Conservation (phyloP, 257 asterid genomes). For the Scutellaria baicalensis region DNA sequence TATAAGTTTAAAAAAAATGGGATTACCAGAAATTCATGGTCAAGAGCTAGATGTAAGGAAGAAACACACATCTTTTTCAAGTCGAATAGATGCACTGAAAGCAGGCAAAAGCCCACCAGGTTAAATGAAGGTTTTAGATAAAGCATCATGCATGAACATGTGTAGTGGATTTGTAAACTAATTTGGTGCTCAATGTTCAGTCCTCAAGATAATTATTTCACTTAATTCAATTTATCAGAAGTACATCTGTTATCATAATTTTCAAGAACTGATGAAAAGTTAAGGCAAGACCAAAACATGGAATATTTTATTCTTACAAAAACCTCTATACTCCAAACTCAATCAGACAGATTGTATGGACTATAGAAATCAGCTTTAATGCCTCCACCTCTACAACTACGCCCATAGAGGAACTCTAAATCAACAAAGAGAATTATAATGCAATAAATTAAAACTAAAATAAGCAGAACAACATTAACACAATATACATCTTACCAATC, state of each 20-base stretch:
- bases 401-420: background rate
- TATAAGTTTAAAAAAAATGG: background rate
- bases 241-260: background rate
- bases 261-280: background rate
- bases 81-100: background rate
- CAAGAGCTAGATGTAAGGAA: background rate
- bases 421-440: background rate
- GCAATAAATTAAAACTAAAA: background rate
- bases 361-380: background rate
- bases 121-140: background rate
- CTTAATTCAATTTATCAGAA: background rate
- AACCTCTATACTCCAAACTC: background rate
- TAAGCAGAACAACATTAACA: background rate
- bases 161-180: background rate
- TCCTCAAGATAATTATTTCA: constrained; percentile 6
- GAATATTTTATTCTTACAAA: background rate
- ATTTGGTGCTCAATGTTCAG: background rate
- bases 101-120: background rate
- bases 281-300: background rate
- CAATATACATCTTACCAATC: background rate
- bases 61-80: background rate
- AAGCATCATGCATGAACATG: background rate
- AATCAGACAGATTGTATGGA: background rate
- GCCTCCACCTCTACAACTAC: background rate
- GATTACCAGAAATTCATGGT: constrained; percentile 3